Conservation (phyloP, 208 protist species). For the Leishmania gerbilli region DNA sequence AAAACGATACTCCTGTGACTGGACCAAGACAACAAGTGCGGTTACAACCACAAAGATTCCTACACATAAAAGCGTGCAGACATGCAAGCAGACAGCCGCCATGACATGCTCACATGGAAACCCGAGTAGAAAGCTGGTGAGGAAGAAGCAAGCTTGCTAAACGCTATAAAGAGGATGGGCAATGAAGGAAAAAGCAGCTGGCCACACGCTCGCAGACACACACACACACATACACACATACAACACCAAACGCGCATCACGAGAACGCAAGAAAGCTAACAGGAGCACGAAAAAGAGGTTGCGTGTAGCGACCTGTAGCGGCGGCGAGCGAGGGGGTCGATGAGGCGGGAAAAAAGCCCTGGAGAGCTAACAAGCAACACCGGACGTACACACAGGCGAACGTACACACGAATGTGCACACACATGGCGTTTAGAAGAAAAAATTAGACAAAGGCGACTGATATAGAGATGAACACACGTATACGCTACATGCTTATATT, state of each 20-base stretch:
- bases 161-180: not conserved
- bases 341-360: not conserved
- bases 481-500: not conserved
- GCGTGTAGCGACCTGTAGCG: not conserved
- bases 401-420: not conserved
- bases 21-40: not conserved
- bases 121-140: not conserved
- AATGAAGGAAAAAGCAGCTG: not conserved
- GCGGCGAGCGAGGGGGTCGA: not conserved
- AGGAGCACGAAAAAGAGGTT: not conserved
- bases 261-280: not conserved
- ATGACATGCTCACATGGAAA: not conserved
- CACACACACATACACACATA: not conserved
- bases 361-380: not conserved
- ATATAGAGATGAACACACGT: not conserved
- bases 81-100: not conserved
- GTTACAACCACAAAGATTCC: not conserved
- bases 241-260: not conserved
- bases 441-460: not conserved
- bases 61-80: not conserved
- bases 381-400: not conserved
- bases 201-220: not conserved
- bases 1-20: not conserved
- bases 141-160: not conserved
- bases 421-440: not conserved